Evolutionary conservation across 345 rosid species (phyloP).

Genomic region (Lenwebbia sp.): DNA sequence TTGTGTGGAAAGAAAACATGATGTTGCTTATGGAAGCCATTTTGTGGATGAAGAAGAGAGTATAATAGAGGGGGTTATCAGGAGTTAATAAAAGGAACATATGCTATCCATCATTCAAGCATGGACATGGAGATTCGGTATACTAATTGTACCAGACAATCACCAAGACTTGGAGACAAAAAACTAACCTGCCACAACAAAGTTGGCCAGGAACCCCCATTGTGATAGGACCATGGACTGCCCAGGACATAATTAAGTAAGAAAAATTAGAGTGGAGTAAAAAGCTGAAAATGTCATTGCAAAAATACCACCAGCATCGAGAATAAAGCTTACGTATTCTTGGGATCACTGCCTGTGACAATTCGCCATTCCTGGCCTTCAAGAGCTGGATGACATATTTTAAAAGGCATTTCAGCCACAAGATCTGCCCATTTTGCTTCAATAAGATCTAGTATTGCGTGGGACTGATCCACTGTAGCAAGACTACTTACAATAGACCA

Average conservation of each 20-base stretch:
- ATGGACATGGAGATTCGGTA: not conserved
- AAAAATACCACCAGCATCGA: not conserved
- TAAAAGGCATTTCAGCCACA: conserved; percentile 81
- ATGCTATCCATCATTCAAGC: not conserved
- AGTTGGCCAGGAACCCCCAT: conserved; percentile 96
- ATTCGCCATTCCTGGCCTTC: conserved; percentile 88
- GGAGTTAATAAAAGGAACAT: not conserved
- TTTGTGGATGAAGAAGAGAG: not conserved
- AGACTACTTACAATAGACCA: conserved; percentile 76
- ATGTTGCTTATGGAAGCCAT: not conserved
- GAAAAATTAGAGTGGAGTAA: not conserved
- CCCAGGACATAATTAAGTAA: not conserved
- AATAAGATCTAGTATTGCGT: conserved; percentile 73
- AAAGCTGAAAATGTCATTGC: not conserved
- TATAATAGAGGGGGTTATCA: not conserved
- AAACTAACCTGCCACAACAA: conserved; percentile 90
- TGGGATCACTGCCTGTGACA: conserved; percentile 86
- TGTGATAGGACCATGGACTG: conserved; percentile 97
- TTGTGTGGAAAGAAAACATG: not conserved
- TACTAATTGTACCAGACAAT: not conserved
- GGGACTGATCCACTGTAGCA: conserved; percentile 67
- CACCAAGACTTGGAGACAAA: not conserved
- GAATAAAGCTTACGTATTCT: conserved; percentile 46
- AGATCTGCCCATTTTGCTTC: conserved; percentile 82
- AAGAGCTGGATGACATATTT: conserved; percentile 76